Evolutionary conservation across 129 eudicot genomes (phyloP).

Genomic region (Mikania micrantha): DNA sequence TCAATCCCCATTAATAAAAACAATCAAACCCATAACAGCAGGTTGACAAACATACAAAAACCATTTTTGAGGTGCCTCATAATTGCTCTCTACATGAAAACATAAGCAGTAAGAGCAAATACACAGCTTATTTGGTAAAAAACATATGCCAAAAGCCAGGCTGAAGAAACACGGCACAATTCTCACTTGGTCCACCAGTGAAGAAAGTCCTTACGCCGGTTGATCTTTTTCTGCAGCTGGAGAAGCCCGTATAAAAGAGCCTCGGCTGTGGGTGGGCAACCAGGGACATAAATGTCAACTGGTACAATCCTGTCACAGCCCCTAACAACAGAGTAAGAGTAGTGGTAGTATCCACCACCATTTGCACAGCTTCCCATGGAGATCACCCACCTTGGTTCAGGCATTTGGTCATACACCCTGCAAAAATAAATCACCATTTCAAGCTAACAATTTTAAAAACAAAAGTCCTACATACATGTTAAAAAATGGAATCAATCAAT

Average conservation of each 20-base stretch:
- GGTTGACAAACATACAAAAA: not conserved
- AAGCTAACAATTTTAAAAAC: not conserved
- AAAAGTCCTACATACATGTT: too few species aligned
- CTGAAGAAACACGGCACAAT: not conserved
- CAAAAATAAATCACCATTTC: not conserved
- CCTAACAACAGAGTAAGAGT: constrained; percentile 84
- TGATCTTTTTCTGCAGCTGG: constrained; percentile 92
- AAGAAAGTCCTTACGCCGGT: constrained; percentile 87
- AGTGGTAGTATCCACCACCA: constrained; percentile 93
- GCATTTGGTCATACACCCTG: constrained; percentile 98
- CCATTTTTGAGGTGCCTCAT: not conserved
- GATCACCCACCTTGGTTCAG: constrained; percentile 95
- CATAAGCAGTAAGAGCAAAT: constrained; percentile 7
- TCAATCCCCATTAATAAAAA: constrained; percentile 20
- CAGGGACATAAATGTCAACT: constrained; percentile 86
- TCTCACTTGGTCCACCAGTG: constrained; percentile 85
- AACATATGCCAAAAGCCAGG: not conserved
- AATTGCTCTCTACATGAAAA: not conserved
- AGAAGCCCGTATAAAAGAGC: constrained; percentile 85
- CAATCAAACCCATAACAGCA: constrained; percentile 3
- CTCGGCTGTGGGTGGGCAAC: constrained; percentile 93
- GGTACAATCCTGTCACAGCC: constrained; percentile 92
- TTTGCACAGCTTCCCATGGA: constrained; percentile 99
- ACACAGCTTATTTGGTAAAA: constrained; percentile 18
- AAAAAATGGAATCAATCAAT: too few species aligned